Evolutionary conservation across 2,329 filamentous ascomycete species (phyloP).

Genomic region (Mycocentrospora acerina): DNA sequence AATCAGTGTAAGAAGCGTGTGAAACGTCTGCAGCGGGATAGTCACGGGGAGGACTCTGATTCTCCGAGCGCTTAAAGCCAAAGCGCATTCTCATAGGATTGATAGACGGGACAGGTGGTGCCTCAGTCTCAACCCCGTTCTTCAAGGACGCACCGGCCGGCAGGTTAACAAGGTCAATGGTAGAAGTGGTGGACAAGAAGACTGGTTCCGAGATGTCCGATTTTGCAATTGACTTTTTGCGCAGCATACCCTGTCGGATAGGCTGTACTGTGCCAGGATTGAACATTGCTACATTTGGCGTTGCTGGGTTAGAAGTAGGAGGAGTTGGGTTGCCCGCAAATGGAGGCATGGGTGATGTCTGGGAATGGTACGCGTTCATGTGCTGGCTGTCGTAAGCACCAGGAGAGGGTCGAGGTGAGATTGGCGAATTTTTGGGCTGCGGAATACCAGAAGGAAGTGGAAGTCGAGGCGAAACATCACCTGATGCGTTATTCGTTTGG

Average conservation of each 20-base stretch:
- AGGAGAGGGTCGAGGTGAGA: slow-evolving; percentile 41
- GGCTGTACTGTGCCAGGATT: slow-evolving; percentile 32
- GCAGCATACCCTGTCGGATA: slow-evolving; percentile 33
- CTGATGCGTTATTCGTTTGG: slow-evolving; percentile 31
- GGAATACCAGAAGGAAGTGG: slow-evolving; percentile 21
- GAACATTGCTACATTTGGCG: slow-evolving; percentile 42
- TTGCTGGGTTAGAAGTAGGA: slow-evolving; percentile 51
- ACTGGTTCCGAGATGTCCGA: slow-evolving; percentile 63
- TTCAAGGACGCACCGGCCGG: slow-evolving; percentile 57
- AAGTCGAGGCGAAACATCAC: slow-evolving; percentile 30
- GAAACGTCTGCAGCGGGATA: slow-evolving; percentile 36
- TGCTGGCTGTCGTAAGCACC: slow-evolving; percentile 39
- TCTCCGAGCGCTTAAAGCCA: slow-evolving; percentile 41
- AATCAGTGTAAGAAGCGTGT: slow-evolving; percentile 32
- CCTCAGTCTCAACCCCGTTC: slow-evolving; percentile 48
- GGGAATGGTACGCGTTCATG: slow-evolving; percentile 35
- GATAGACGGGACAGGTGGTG: slow-evolving; percentile 58
- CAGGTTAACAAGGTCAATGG: slow-evolving; percentile 59
- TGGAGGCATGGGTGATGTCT: slow-evolving; percentile 49
- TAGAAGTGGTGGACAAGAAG: slow-evolving; percentile 57
- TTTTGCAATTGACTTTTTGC: slow-evolving; percentile 63
- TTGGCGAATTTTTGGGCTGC: slow-evolving; percentile 30
- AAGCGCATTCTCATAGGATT: slow-evolving; percentile 60
- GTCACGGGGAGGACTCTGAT: slow-evolving; percentile 37
- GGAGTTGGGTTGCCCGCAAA: slow-evolving; percentile 58